A percentile compares a stretch with the other conserved stretches of the same genome.
These are phyloP conservation scores for Yarrowia porcina DNA, from an alignment of 805 yeast species.

Conservation along the genomic window DNA sequence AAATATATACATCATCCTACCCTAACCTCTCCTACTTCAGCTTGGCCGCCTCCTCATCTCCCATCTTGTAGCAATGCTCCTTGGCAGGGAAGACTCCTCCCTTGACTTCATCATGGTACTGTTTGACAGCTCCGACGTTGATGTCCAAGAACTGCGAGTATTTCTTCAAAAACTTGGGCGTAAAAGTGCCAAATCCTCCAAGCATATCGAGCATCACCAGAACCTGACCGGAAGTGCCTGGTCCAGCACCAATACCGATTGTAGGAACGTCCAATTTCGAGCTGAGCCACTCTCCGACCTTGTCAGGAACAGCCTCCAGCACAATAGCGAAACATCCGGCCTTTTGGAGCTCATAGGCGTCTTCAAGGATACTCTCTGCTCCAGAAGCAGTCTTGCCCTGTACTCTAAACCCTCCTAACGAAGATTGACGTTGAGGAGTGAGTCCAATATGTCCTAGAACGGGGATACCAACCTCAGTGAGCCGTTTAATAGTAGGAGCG, in stretches of 20 bases:
- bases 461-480: constrained; percentile 74
- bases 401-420: constrained; percentile 81
- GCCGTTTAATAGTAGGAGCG: constrained; percentile 50
- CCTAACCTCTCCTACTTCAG: constrained; percentile 38
- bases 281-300: constrained; percentile 64
- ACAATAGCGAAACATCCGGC: constrained; percentile 77
- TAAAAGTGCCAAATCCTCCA: constrained; percentile 55
- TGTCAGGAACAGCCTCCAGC: constrained; percentile 82
- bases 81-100: constrained; percentile 55
- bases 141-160: constrained; percentile 52
- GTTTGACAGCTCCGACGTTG: constrained; percentile 51
- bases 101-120: constrained; percentile 61
- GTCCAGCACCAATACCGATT: constrained; percentile 96
- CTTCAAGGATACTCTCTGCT: constrained; percentile 57
- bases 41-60: constrained; percentile 54
- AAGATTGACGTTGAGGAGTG: constrained; percentile 80
- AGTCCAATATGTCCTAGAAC: constrained; percentile 90
- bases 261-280: constrained; percentile 64
- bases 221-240: constrained; percentile 80
- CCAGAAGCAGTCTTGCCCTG: constrained; percentile 62
- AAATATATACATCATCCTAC: background rate
- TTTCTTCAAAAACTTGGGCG: constrained; percentile 72
- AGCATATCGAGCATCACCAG: constrained; percentile 80
- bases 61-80: constrained; percentile 67
- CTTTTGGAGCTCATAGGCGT: constrained; percentile 65